Conservation (phyloP, 441 rosid species). For the Euphorbia schlechtendalii region DNA sequence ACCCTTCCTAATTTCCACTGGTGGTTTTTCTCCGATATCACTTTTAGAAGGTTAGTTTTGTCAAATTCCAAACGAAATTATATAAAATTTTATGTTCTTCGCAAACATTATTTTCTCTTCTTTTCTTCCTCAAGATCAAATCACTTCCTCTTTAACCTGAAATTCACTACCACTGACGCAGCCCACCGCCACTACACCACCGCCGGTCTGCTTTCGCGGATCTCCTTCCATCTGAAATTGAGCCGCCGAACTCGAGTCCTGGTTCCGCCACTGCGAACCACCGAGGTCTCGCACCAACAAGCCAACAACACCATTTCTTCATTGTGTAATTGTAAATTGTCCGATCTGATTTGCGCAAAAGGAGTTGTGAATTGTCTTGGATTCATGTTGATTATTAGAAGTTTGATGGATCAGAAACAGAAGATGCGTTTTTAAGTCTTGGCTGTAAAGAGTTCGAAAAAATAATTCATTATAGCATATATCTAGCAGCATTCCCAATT, state of each 20-base stretch:
- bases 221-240: not conserved
- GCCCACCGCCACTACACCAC: too few species aligned
- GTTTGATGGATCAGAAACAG: constrained; percentile 2
- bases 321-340: not conserved
- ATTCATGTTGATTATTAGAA: not conserved
- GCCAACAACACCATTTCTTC: constrained; percentile 1
- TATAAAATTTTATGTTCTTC: too few species aligned
- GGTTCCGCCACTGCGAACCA: not conserved
- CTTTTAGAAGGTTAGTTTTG: too few species aligned
- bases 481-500: not conserved
- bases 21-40: too few species aligned
- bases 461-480: not conserved
- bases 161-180: too few species aligned
- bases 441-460: not conserved
- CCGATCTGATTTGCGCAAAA: not conserved
- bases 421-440: not conserved
- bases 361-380: not conserved
- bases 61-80: too few species aligned
- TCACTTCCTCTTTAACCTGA: too few species aligned
- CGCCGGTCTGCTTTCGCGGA: not conserved
- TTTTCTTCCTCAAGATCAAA: too few species aligned
- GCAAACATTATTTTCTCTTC: too few species aligned
- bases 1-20: too few species aligned
- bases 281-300: not conserved
- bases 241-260: not conserved